phyloP scores from a whole-genome alignment of 805 yeast species.

The Nakazawaea laoshanensis region DNA sequence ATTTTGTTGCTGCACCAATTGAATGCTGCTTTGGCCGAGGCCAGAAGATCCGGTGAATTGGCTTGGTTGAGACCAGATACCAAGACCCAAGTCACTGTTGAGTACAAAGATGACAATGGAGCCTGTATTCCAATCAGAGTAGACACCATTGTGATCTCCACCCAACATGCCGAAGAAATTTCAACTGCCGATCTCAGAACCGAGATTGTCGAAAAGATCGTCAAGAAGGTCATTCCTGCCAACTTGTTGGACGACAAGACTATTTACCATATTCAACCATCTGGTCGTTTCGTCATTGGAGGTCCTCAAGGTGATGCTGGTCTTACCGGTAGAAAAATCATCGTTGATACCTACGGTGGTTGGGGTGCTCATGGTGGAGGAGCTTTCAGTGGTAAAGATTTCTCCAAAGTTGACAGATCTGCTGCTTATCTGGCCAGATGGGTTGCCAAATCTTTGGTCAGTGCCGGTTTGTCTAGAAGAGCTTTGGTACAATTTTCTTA shows the following conservation, averaged over 20 bases:
- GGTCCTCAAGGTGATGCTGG: conserved; percentile 99
- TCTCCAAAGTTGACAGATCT: conserved; percentile 99
- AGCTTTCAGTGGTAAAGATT: conserved; percentile 99
- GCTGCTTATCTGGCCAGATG: conserved; percentile 99
- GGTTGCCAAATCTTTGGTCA: conserved; percentile 97
- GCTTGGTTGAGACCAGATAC: conserved; percentile 99
- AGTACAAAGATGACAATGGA: conserved; percentile 89
- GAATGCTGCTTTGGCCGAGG: conserved; percentile 93
- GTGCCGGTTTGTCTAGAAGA: conserved; percentile 94
- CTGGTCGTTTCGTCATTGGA: conserved; percentile 99
- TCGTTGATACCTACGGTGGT: conserved; percentile 99
- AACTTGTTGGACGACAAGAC: conserved; percentile 90
- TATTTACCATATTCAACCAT: conserved; percentile 96
- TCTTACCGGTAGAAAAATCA: conserved; percentile 98
- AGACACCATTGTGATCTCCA: conserved; percentile 94
- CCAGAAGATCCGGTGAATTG: conserved; percentile 92
- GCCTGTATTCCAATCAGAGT: conserved; percentile 94
- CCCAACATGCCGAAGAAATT: conserved; percentile 96
- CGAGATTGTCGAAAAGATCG: conserved; percentile 68
- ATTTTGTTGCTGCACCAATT: conserved; percentile 90
- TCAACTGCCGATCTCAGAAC: conserved; percentile 86
- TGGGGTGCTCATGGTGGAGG: conserved; percentile 99
- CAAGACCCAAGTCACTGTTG: conserved; percentile 98
- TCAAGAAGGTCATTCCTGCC: conserved; percentile 89
- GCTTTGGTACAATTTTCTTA: conserved; percentile 97